Evolutionary conservation across 805 yeast genomes (phyloP).

Genomic region (Lachancea sp.): DNA sequence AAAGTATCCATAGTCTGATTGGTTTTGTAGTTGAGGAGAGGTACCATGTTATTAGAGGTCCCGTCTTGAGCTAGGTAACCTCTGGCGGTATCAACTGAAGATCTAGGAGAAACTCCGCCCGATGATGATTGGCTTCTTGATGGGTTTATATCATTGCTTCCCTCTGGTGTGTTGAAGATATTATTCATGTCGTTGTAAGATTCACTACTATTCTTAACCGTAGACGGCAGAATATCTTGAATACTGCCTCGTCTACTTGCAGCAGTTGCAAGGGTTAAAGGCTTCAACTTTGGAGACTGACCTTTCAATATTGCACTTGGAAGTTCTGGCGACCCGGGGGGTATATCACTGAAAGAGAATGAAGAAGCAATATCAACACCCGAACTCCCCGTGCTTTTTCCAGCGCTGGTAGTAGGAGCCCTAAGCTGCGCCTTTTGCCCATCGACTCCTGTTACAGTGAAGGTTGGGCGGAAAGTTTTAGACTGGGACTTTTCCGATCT

Average conservation of each 20-base stretch:
- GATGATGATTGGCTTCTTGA: slow-evolving; percentile 12
- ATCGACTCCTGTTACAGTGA: slow-evolving; percentile 5
- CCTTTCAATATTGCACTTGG: slow-evolving; percentile 31
- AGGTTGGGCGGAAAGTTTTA: background rate
- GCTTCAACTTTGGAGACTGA: slow-evolving; percentile 27
- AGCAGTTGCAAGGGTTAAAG: slow-evolving; percentile 10
- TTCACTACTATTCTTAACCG: slow-evolving; percentile 22
- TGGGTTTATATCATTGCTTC: slow-evolving; percentile 6
- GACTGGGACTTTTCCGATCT: slow-evolving; percentile 10
- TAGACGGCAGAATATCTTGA: slow-evolving; percentile 27
- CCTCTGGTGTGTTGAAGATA: slow-evolving; percentile 15
- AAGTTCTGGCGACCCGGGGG: slow-evolving; percentile 25
- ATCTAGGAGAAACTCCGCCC: slow-evolving; percentile 16
- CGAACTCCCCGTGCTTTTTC: slow-evolving; percentile 10
- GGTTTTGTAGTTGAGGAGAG: slow-evolving; percentile 23
- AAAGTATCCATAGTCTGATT: slow-evolving; percentile 20
- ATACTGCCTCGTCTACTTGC: slow-evolving; percentile 14
- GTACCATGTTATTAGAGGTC: slow-evolving; percentile 21
- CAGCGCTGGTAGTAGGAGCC: slow-evolving; percentile 6
- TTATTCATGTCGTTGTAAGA: slow-evolving; percentile 25
- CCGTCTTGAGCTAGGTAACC: slow-evolving; percentile 8
- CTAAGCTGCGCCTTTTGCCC: background rate
- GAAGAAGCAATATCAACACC: slow-evolving; percentile 28
- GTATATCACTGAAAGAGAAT: slow-evolving; percentile 30
- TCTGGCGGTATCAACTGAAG: slow-evolving; percentile 18